Percentiles rank a stretch among this genome's conserved stretches.
Conservation (phyloP, 352 stramenopile species). For the Phytopythium mirpurense region DNA sequence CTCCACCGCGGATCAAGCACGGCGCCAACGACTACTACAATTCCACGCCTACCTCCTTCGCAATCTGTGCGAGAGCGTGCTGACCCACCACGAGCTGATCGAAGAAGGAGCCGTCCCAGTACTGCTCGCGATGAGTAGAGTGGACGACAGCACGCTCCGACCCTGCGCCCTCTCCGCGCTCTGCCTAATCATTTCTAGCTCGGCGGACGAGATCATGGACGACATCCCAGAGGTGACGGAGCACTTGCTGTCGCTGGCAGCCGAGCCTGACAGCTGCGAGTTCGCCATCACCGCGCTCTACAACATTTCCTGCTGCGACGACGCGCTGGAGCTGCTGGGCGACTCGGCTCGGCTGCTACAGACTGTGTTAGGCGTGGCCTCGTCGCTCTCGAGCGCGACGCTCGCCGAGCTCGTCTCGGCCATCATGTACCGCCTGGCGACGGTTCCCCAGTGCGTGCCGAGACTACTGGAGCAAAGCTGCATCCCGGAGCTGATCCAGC, state of each 20-base stretch:
- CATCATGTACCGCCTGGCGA: conserved; percentile 49
- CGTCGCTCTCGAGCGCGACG: conserved; percentile 17
- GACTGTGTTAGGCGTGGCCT: conserved; percentile 32
- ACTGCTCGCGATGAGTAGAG: conserved; percentile 55
- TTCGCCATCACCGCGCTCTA: conserved; percentile 68
- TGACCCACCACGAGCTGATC: conserved; percentile 71
- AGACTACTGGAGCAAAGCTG: conserved; percentile 41
- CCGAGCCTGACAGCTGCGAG: conserved; percentile 24
- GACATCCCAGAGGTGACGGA: conserved; percentile 54
- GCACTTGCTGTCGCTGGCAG: conserved; percentile 44
- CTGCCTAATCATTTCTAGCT: conserved; percentile 60
- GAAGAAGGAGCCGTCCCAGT: conserved; percentile 45
- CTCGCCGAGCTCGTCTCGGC: conserved; percentile 46
- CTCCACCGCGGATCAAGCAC: not conserved
- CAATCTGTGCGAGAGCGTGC: conserved; percentile 65
- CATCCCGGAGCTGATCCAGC: conserved; percentile 36
- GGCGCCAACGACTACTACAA: conserved; percentile 27
- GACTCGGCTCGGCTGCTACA: conserved; percentile 28
- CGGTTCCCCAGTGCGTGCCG: conserved; percentile 8
- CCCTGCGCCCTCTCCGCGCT: conserved; percentile 64
- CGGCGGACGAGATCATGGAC: conserved; percentile 37
- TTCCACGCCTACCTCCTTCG: conserved; percentile 67
- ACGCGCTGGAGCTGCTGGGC: conserved; percentile 42
- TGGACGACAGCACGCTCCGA: conserved; percentile 43
- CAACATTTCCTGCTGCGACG: conserved; percentile 73